Evolutionary conservation across 2,329 filamentous ascomycete genomes (phyloP), one percentile per base, ranked within the genome.

Genomic region (Clonostachys solani): DNA sequence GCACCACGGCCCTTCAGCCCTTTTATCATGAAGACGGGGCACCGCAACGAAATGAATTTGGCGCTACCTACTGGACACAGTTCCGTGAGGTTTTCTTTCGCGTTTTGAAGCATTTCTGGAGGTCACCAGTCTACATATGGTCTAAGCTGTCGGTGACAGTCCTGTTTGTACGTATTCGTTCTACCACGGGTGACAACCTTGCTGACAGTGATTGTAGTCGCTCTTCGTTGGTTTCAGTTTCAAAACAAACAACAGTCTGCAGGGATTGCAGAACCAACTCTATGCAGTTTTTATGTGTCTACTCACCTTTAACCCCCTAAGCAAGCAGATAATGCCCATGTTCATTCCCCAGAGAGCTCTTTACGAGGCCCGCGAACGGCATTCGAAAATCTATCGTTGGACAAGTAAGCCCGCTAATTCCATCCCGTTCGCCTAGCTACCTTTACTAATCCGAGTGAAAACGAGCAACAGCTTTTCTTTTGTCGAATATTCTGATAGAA

Each of bases 161-260:
- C 1, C 40, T 40, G 17, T 40, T n/a, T 44, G 46, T 87, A 80
- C 89, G 42, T 89, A 82, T 92, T 68, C 62, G 80, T 2, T 62
- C 74, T 2, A n/a, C n/a, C n/a, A n/a, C n/a, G n/a, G n/a, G n/a
- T n/a, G n/a, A n/a, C n/a, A n/a, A n/a, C n/a, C 50, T 73, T 83
- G 62, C 67, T 85, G 2, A 79, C 83, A 45, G 75, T 85, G 43
- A 67, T 23, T 73, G 7, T 69, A 59, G 53, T 53, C 56, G 4
- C 71, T 89, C 2, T 88, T 87, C 60, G 84, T 88, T 48, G 86
- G 85, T 1, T 80, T 87, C 55, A 84, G 81, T 0, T 86, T 88
- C 57, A 77, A 83, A 19, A 74, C 80, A 3, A 68, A 78, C 23
- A 77, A 77, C 51, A 80, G 79, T 0, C 71, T 79, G 41, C 80